Evolutionary conservation across 1,284 basidiomycete species (phyloP).

Genomic region (Puccinia coronata): DNA sequence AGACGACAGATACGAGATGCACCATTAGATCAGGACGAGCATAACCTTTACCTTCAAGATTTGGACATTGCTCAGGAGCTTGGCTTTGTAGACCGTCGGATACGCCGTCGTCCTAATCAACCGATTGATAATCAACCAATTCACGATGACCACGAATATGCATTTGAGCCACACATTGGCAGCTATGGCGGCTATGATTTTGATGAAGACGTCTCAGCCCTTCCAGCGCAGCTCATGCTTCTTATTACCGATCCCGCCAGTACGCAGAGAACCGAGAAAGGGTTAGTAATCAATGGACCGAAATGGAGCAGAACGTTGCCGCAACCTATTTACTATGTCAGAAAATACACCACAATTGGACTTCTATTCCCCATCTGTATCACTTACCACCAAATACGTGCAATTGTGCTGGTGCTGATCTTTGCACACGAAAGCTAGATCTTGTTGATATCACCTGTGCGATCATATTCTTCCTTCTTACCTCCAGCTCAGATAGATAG

Average conservation of each 20-base stretch:
- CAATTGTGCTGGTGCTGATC: not conserved
- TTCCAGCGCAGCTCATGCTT: not conserved
- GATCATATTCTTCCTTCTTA: not conserved
- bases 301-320: not conserved
- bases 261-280: not conserved
- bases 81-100: too few species aligned
- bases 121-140: too few species aligned
- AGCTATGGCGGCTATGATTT: too few species aligned
- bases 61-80: too few species aligned
- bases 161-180: too few species aligned
- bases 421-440: not conserved
- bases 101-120: too few species aligned
- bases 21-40: too few species aligned
- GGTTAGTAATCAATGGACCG: not conserved
- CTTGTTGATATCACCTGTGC: not conserved
- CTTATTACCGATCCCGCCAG: not conserved
- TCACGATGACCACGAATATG: too few species aligned
- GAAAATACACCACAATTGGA: not conserved
- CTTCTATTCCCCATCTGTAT: too few species aligned
- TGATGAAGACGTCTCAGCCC: too few species aligned
- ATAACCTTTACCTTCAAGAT: too few species aligned
- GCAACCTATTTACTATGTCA: not conserved
- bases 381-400: not conserved
- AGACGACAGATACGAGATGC: too few species aligned
- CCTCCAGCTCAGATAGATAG: not conserved